Evolutionary conservation across 1,139 yeast species (phyloP), one percentile per base, ranked within the genome.

Genomic region (Hemisphaericaspora xylofermentans): DNA sequence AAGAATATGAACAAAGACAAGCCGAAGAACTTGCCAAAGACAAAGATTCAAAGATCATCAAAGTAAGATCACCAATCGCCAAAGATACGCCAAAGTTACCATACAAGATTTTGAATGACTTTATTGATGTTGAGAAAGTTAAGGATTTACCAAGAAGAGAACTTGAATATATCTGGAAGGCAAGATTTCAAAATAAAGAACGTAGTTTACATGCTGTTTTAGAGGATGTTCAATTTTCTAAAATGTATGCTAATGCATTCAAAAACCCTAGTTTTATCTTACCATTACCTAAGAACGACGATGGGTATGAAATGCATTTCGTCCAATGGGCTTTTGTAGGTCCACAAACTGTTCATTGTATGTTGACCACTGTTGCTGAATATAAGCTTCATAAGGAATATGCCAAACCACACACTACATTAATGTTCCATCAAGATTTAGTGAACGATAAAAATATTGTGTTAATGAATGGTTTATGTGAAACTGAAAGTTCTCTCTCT

Each of bases 291-390:
- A 76, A 77, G 50, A 73, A 65, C 22, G 60, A 56, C 16, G 76
- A 71, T 69, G 88, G 63, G 48, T 68, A 84, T 52, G 98, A 93
- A 61, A 76, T 93, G 70, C 97, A 93, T 59, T 89, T 85, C 59
- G 80, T 89, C 15, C 98, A 94, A 64, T 94, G 98, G 98, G 74
- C 82, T 15, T 88, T 89, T 61, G 93, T 85, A 2, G 96, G 95
- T 0, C 84, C 88, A 6, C 57, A 80, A 33, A 91, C 98, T 4
- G 73, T 88, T 3, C 96, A 94, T 64, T 88, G 96, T 60, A 77
- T 94, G 78, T 71, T 94, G 53, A 94, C 98, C 2, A 82, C 97
- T 0, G 74, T 94, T 47, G 94, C 95, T 1, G 98, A 94, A 63
- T 94, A 81, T 64, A 91, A 93, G 61, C 75, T 89, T 30, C 97